These are phyloP conservation scores for Porodaedalea pini DNA, from an alignment of 1,284 basidiomycete species.

Conservation along the genomic window DNA sequence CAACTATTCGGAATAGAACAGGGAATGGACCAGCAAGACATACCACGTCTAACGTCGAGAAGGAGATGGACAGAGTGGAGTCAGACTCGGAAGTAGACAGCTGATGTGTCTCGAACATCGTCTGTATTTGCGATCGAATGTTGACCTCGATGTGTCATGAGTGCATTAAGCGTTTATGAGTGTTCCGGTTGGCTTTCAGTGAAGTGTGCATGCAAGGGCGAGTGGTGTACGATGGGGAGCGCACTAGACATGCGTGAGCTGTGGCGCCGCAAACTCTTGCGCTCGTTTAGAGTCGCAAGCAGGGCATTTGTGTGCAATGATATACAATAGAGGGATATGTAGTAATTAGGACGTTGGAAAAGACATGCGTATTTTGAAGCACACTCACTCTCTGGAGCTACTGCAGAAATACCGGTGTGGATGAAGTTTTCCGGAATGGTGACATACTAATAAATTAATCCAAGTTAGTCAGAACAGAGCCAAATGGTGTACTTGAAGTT, in stretches of 20 bases:
- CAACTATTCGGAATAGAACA: too few species aligned
- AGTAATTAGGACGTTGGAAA: not conserved
- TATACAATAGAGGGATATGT: too few species aligned
- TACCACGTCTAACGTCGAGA: too few species aligned
- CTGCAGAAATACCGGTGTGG: conserved; percentile 1
- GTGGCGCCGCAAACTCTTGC: conserved; percentile 7
- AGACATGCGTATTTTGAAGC: not conserved
- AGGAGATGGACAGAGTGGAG: too few species aligned
- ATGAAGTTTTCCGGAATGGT: conserved; percentile 5
- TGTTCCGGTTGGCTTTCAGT: not conserved
- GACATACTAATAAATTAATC: conserved; percentile 1
- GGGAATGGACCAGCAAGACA: too few species aligned
- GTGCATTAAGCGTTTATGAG: not conserved
- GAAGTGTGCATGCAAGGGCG: not conserved
- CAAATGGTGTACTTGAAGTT: not conserved
- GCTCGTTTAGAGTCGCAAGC: conserved; percentile 13
- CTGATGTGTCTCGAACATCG: not conserved
- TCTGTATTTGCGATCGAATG: not conserved
- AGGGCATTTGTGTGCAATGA: conserved; percentile 12
- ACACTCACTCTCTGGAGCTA: conserved; percentile 5
- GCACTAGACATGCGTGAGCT: too few species aligned
- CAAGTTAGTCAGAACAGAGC: too few species aligned
- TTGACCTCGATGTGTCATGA: not conserved
- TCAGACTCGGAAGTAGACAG: not conserved
- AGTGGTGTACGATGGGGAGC: not conserved